Conservation (phyloP, 148 eudicot species). For the Rhododendron henanense region DNA sequence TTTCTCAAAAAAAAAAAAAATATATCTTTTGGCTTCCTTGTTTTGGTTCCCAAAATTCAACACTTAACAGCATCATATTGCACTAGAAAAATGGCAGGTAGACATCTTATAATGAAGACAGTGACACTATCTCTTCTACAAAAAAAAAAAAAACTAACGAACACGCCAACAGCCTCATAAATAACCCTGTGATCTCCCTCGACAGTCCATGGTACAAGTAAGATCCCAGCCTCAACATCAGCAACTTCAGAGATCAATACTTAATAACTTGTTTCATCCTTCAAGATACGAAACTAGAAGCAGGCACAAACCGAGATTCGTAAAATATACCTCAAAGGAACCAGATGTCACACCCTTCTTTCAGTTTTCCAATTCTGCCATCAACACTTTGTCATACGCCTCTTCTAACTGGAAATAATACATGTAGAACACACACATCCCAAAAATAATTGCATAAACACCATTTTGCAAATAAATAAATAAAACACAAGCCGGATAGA, state of each 20-base stretch:
- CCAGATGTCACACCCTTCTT: conserved; percentile 92
- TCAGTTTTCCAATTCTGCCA: conserved; percentile 75
- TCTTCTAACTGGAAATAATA: conserved; percentile 61
- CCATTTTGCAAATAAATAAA: too few relatives aligned
- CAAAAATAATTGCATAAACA: too few relatives aligned
- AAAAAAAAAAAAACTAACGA: not conserved
- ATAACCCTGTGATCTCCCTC: too few relatives aligned
- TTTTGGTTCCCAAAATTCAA: too few relatives aligned
- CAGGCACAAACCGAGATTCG: not conserved
- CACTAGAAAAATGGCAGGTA: not conserved
- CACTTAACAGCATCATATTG: not conserved
- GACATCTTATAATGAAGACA: not conserved
- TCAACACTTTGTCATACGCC: conserved; percentile 93
- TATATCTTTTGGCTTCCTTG: too few relatives aligned
- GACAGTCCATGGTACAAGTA: not conserved
- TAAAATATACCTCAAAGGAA: conserved; percentile 53
- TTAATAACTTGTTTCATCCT: not conserved
- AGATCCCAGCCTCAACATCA: not conserved
- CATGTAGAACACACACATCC: too few relatives aligned
- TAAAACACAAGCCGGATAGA: too few relatives aligned
- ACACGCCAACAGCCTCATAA: not conserved
- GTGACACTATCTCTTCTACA: not conserved
- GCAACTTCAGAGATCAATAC: not conserved
- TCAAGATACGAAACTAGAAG: not conserved
- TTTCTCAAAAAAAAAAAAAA: too few relatives aligned